These are phyloP conservation scores for Xylaria curta DNA, from an alignment of 495 filamentous ascomycete genomes.

Conservation along the genomic window DNA sequence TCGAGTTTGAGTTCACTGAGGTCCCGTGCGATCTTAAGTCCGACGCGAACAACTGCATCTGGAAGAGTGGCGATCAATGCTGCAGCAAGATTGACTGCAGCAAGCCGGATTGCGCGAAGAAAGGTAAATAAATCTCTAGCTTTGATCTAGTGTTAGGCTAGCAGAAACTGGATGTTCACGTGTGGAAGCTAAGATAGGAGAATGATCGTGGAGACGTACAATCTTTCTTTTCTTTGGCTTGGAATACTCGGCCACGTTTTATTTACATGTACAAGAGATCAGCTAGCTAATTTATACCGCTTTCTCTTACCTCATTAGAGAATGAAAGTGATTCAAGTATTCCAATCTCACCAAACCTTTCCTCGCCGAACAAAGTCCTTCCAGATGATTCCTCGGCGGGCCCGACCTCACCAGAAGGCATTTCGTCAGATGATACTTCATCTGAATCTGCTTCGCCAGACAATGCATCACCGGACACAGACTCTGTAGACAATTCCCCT, in stretches of 20 bases:
- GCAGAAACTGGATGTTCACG: neutral
- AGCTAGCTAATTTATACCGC: conserved; percentile 22
- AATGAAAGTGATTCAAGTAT: conserved; percentile 5
- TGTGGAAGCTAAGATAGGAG: neutral
- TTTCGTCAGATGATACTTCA: neutral
- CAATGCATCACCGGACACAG: neutral
- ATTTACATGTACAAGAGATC: conserved; percentile 11
- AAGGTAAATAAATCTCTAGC: conserved; percentile 22
- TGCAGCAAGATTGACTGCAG: conserved; percentile 15
- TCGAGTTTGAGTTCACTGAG: conserved; percentile 23
- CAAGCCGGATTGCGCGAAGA: neutral
- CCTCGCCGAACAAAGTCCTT: neutral
- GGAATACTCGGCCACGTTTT: neutral
- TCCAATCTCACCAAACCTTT: neutral
- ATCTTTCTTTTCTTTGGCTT: neutral
- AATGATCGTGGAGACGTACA: neutral
- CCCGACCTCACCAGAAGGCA: neutral
- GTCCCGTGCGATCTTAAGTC: conserved; percentile 23
- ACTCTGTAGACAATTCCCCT: neutral
- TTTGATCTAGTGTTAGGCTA: neutral
- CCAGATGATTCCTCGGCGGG: neutral
- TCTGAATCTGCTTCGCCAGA: neutral
- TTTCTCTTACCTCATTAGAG: conserved; percentile 1
- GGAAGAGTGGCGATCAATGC: conserved; percentile 19
- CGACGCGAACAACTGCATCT: conserved; percentile 22